A percentile compares a stretch with the other conserved stretches of the same genome.
phyloP scores from a whole-genome alignment of 208 protist genomes.

The Jaenimonas drosophilae region DNA sequence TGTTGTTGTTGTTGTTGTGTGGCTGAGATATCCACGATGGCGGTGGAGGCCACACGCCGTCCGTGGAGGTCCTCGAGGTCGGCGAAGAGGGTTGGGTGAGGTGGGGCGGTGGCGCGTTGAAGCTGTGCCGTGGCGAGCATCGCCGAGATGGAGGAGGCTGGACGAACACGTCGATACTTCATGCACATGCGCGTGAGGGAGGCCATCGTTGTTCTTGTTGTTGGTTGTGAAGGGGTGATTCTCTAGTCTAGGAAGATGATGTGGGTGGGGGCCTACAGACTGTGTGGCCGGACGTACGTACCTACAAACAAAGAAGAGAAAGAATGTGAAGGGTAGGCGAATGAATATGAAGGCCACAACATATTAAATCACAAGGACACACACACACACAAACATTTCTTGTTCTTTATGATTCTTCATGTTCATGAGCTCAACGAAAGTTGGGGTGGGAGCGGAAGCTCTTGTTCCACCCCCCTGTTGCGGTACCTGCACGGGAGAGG shows the following conservation, averaged over 20 bases:
- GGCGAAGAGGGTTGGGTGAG: not conserved
- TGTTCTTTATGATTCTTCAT: not conserved
- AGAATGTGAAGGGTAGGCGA: not conserved
- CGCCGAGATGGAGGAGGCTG: no score
- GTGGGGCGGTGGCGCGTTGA: not conserved
- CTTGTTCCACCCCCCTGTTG: conserved; percentile 65
- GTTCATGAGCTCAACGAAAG: conserved; percentile 24
- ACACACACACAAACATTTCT: not conserved
- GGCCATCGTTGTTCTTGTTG: no score
- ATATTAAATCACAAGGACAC: not conserved
- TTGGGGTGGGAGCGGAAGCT: conserved; percentile 68
- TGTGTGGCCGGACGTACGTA: no score
- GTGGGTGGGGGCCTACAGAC: no score
- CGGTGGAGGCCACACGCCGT: conserved; percentile 6
- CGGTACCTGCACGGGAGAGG: conserved; percentile 51
- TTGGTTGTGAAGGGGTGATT: no score
- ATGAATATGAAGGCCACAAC: conserved; percentile 6
- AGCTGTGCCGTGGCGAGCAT: not conserved
- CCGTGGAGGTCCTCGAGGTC: conserved; percentile 42
- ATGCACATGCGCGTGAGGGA: no score
- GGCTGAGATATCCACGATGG: not conserved
- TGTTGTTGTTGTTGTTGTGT: not conserved
- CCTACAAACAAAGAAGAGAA: conserved; percentile 2
- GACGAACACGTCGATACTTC: no score
- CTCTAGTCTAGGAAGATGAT: no score